Conservation (phyloP, 2,329 filamentous ascomycete genomes). For the Fusarium marasasianum region DNA sequence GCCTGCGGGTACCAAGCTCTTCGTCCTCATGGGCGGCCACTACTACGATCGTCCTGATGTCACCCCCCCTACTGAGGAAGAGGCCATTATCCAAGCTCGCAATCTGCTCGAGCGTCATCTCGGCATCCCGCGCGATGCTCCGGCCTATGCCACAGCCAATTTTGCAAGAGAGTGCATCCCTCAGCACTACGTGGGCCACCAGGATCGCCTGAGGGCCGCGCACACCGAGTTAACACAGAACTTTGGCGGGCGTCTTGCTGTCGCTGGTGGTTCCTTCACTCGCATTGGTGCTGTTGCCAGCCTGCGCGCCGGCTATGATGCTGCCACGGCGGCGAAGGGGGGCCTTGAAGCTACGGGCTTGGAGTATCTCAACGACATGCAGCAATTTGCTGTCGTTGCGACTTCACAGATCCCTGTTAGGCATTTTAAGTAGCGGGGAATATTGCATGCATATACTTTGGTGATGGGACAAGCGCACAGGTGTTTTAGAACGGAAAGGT, state of each 20-base stretch:
- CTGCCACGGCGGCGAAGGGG: constrained; percentile 35
- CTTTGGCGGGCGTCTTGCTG: constrained; percentile 72
- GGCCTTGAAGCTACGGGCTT: constrained; percentile 44
- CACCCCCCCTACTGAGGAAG: constrained; percentile 65
- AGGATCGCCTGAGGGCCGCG: constrained; percentile 65
- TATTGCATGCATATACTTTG: background rate
- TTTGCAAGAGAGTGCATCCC: constrained; percentile 80
- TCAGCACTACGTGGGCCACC: constrained; percentile 86
- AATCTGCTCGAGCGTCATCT: constrained; percentile 78
- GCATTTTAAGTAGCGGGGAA: constrained; percentile 3
- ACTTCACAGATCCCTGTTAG: constrained; percentile 42
- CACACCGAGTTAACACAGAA: constrained; percentile 62
- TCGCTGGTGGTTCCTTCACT: constrained; percentile 67
- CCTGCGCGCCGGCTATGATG: constrained; percentile 56
- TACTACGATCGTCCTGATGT: constrained; percentile 71
- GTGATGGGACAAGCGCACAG: background rate
- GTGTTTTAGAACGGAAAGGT: background rate
- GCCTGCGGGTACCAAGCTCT: constrained; percentile 80
- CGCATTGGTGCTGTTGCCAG: constrained; percentile 61
- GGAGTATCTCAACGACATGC: constrained; percentile 39
- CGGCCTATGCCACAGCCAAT: constrained; percentile 68
- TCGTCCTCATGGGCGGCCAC: constrained; percentile 94
- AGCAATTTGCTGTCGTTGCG: constrained; percentile 41
- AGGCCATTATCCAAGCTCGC: constrained; percentile 76
- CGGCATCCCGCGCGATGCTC: constrained; percentile 68